Conservation (phyloP, 495 filamentous ascomycete species). For the Xylaria acuta region DNA sequence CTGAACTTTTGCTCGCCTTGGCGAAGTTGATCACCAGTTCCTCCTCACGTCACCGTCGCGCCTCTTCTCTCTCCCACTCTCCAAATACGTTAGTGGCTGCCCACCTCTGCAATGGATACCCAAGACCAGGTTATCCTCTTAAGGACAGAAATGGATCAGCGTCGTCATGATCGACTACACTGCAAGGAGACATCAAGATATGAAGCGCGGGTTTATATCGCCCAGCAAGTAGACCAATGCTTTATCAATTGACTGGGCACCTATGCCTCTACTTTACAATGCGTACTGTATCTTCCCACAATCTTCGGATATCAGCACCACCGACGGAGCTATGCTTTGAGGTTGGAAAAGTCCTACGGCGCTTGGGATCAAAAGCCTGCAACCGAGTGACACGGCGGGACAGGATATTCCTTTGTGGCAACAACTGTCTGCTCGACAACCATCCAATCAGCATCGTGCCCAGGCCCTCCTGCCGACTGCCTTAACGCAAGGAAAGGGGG, state of each 20-base stretch:
- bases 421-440: slow-evolving; percentile 9
- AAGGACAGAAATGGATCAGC: neutral
- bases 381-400: slow-evolving; percentile 17
- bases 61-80: neutral
- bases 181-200: neutral
- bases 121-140: neutral
- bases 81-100: neutral
- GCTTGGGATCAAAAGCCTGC: neutral
- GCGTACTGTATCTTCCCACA: neutral
- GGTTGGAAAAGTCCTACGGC: neutral
- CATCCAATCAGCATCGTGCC: slow-evolving; percentile 20
- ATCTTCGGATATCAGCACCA: neutral
- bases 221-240: neutral
- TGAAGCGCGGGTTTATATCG: neutral
- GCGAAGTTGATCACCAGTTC: slow-evolving; percentile 12
- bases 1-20: slow-evolving; percentile 21
- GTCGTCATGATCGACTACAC: slow-evolving; percentile 13
- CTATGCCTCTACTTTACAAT: neutral
- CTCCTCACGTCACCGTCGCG: slow-evolving; percentile 20
- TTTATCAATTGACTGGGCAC: neutral
- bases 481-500: slow-evolving; percentile 26
- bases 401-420: slow-evolving; percentile 26
- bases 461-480: slow-evolving; percentile 1
- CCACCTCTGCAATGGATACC: slow-evolving; percentile 4
- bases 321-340: neutral